These are phyloP conservation scores for Arabidopsis hybrid DNA, from an alignment of 441 rosid species.

Conservation along the genomic window DNA sequence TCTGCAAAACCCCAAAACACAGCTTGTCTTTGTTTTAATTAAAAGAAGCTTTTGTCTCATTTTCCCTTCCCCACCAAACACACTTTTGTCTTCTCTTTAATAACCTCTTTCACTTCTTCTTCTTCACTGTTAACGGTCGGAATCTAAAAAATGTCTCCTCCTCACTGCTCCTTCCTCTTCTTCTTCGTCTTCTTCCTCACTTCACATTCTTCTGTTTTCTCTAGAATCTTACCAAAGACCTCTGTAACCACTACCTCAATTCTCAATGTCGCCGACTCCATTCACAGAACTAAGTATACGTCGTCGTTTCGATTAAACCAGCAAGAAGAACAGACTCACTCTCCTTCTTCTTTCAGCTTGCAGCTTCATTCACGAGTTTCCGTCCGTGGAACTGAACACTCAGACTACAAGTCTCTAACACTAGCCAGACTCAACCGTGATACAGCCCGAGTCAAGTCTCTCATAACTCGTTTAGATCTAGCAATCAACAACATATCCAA, in stretches of 20 bases:
- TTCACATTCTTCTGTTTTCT: conserved; percentile 39
- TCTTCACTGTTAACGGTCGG: conserved; percentile 39
- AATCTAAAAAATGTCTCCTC: conserved; percentile 32
- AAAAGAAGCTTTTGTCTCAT: conserved; percentile 31
- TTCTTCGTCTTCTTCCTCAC: conserved; percentile 31
- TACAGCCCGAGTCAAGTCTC: conserved; percentile 67
- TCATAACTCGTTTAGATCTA: conserved; percentile 58
- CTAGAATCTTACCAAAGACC: conserved; percentile 42
- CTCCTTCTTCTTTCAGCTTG: conserved; percentile 47
- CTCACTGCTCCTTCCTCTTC: conserved; percentile 31
- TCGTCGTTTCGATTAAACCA: conserved; percentile 38
- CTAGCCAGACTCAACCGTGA: conserved; percentile 70
- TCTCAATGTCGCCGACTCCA: conserved; percentile 56
- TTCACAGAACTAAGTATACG: conserved; percentile 43
- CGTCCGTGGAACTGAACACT: conserved; percentile 45
- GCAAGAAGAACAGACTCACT: conserved; percentile 31
- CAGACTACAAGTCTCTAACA: conserved; percentile 71
- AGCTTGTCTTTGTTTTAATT: conserved; percentile 10
- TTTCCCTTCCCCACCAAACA: conserved; percentile 31
- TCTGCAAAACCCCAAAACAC: conserved; percentile 17
- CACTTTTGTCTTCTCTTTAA: conserved; percentile 36
- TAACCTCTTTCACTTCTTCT: conserved; percentile 4
- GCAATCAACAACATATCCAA: conserved; percentile 45
- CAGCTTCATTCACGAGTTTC: conserved; percentile 64
- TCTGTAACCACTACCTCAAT: conserved; percentile 27